A percentile compares a stretch with the other conserved stretches of the same genome.
Conservation (phyloP, 1,284 basidiomycete genomes). For the Erythrobasidium hasegawianum region DNA sequence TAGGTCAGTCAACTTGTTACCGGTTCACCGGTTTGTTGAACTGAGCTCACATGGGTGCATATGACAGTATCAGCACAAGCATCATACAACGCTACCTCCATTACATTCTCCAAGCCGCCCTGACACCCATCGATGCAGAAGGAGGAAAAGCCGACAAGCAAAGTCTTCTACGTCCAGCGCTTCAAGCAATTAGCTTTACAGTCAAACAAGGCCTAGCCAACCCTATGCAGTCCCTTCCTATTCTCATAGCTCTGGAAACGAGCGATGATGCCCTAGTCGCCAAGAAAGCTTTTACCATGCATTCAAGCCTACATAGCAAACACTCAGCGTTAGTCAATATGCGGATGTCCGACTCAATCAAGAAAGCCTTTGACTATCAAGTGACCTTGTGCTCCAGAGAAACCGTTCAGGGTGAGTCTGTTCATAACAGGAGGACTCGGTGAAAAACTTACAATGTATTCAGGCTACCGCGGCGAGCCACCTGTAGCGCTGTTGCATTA, state of each 20-base stretch:
- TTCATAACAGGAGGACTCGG: slow-evolving; percentile 41
- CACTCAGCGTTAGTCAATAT: slow-evolving; percentile 84
- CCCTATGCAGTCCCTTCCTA: slow-evolving; percentile 86
- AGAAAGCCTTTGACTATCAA: slow-evolving; percentile 78
- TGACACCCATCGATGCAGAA: slow-evolving; percentile 53
- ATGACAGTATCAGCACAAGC: slow-evolving; percentile 76
- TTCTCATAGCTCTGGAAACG: slow-evolving; percentile 89
- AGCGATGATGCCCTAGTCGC: slow-evolving; percentile 62
- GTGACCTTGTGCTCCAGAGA: slow-evolving; percentile 36
- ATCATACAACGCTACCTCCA: slow-evolving; percentile 86
- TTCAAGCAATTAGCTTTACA: slow-evolving; percentile 87
- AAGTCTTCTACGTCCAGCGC: slow-evolving; percentile 73
- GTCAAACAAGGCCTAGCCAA: slow-evolving; percentile 93
- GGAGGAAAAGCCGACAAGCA: slow-evolving; percentile 51
- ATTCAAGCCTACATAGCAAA: slow-evolving; percentile 77
- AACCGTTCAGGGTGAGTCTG: slow-evolving; percentile 51
- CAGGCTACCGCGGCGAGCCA: slow-evolving; percentile 62
- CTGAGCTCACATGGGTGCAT: too few species aligned
- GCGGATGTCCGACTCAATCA: slow-evolving; percentile 73
- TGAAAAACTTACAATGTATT: not conserved
- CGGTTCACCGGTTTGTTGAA: too few species aligned
- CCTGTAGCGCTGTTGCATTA: slow-evolving; percentile 71
- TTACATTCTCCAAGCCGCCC: slow-evolving; percentile 73
- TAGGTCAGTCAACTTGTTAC: slow-evolving; percentile 58
- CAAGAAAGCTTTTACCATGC: slow-evolving; percentile 71